Evolutionary conservation across 768 basidiomycete genomes (phyloP).

Genomic region (Boletus subparvulus): DNA sequence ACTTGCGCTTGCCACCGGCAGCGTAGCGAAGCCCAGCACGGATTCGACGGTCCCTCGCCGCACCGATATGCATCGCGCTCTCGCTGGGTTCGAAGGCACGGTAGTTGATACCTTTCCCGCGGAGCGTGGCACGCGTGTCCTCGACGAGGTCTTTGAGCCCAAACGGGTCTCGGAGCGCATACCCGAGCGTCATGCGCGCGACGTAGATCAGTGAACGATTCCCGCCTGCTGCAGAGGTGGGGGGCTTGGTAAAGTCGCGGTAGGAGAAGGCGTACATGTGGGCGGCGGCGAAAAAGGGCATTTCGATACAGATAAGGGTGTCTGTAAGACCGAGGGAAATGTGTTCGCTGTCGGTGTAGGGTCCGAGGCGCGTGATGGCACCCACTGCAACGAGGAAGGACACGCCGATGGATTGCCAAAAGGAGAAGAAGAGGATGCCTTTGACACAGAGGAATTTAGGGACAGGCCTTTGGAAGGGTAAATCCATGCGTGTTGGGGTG

Average conservation of each 20-base stretch:
- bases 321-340: slow-evolving; percentile 91
- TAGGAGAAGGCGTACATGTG: slow-evolving; percentile 95
- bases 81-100: slow-evolving; percentile 96
- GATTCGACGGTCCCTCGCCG: slow-evolving; percentile 82
- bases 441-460: slow-evolving; percentile 99
- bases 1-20: slow-evolving; percentile 88
- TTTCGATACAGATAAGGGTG: slow-evolving; percentile 90
- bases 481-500: background rate
- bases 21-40: slow-evolving; percentile 90
- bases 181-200: slow-evolving; percentile 85
- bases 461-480: slow-evolving; percentile 57
- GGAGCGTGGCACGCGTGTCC: slow-evolving; percentile 78
- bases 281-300: slow-evolving; percentile 95
- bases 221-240: slow-evolving; percentile 30
- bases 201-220: slow-evolving; percentile 50
- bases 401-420: slow-evolving; percentile 91
- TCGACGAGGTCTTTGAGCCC: slow-evolving; percentile 84
- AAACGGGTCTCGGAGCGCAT: slow-evolving; percentile 87
- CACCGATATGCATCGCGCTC: slow-evolving; percentile 88
- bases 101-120: slow-evolving; percentile 92
- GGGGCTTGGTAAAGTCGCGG: slow-evolving; percentile 70
- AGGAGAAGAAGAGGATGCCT: slow-evolving; percentile 96
- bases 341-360: slow-evolving; percentile 84
- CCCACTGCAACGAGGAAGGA: slow-evolving; percentile 86
- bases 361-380: slow-evolving; percentile 74